Percentiles rank a stretch among this genome's conserved stretches.
Evolutionary conservation across 805 yeast genomes (phyloP).

Genomic region (Ogataea neopini): DNA sequence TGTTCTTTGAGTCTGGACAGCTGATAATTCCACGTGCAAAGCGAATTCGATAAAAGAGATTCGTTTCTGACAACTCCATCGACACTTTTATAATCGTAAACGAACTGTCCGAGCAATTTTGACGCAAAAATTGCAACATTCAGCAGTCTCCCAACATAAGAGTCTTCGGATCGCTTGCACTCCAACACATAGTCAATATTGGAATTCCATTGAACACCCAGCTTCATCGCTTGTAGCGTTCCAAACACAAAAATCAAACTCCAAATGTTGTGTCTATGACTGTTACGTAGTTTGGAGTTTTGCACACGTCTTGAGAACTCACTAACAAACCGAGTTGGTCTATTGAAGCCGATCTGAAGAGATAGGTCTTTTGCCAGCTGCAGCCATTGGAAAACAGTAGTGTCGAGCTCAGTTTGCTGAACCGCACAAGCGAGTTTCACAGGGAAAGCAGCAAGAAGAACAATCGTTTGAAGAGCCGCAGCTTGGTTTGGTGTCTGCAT

Average conservation of each 20-base stretch:
- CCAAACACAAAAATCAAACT: conserved; percentile 31
- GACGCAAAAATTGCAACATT: conserved; percentile 22
- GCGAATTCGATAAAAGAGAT: conserved; percentile 23
- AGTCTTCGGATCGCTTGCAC: conserved; percentile 13
- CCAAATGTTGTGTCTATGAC: conserved; percentile 29
- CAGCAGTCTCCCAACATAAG: conserved; percentile 23
- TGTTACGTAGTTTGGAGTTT: conserved; percentile 14
- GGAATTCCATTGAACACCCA: conserved; percentile 31
- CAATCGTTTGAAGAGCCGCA: conserved; percentile 27
- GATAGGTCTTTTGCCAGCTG: conserved; percentile 26
- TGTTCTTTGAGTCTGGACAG: conserved; percentile 9
- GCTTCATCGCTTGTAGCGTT: conserved; percentile 26
- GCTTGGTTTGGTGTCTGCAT: conserved; percentile 18
- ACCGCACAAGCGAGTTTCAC: conserved; percentile 13
- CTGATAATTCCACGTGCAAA: conserved; percentile 28
- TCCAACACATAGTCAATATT: conserved; percentile 22
- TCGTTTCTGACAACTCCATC: conserved; percentile 17
- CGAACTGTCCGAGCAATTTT: conserved; percentile 25
- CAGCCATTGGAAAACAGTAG: conserved; percentile 26
- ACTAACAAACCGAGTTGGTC: conserved; percentile 16
- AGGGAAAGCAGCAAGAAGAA: conserved; percentile 32
- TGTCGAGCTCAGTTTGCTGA: conserved; percentile 22
- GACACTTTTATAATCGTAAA: conserved; percentile 19
- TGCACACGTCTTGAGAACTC: conserved; percentile 23
- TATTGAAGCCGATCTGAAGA: conserved; percentile 23